Evolutionary conservation across 441 rosid species (phyloP).

Genomic region (Populus trichocarpa): DNA sequence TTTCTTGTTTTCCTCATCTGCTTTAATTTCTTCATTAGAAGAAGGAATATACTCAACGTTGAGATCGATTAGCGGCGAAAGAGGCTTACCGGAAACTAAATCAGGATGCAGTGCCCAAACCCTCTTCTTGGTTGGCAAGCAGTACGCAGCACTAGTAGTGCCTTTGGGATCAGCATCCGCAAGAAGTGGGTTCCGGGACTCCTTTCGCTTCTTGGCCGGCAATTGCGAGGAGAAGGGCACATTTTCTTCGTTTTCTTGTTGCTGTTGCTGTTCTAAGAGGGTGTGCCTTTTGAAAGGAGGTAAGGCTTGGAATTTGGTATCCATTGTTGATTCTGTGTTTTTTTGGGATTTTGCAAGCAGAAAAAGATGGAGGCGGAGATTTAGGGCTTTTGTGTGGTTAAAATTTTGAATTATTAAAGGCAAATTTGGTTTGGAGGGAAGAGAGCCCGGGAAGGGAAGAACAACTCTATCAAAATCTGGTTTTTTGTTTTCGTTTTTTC

Average conservation of each 20-base stretch:
- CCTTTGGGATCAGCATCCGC: slow-evolving; percentile 1
- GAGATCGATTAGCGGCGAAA: slow-evolving; percentile 54
- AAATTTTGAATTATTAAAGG: not conserved
- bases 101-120: slow-evolving; percentile 69
- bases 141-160: slow-evolving; percentile 21
- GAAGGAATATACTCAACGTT: slow-evolving; percentile 54
- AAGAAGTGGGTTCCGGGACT: slow-evolving; percentile 26
- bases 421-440: not conserved
- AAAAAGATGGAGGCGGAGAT: not conserved
- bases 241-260: slow-evolving; percentile 20
- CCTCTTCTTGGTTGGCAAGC: slow-evolving; percentile 78
- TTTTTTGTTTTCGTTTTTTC: not conserved
- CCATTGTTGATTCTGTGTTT: slow-evolving; percentile 28
- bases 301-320: slow-evolving; percentile 34
- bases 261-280: slow-evolving; percentile 40
- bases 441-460: not conserved
- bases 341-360: not conserved
- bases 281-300: slow-evolving; percentile 73
- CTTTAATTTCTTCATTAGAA: slow-evolving; percentile 17
- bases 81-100: slow-evolving; percentile 29
- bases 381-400: not conserved
- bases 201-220: slow-evolving; percentile 78
- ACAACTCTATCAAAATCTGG: not conserved
- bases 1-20: slow-evolving; percentile 14
- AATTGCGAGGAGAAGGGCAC: slow-evolving; percentile 23